phyloP scores from a whole-genome alignment of 73 alveolate genomes.

The Tetrahymena elliotti region DNA sequence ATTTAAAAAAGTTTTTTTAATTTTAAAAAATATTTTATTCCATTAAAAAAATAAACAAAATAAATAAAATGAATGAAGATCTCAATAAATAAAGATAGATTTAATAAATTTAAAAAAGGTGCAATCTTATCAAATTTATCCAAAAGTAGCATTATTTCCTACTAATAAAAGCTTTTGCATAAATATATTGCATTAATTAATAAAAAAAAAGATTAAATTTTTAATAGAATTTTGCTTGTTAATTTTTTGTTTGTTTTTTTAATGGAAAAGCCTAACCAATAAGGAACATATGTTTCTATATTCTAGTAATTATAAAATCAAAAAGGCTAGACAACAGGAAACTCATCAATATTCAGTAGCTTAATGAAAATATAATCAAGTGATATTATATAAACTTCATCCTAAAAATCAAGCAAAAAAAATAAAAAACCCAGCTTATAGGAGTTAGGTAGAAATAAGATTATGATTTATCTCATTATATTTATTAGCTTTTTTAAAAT shows the following conservation, averaged over 20 bases:
- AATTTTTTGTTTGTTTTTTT: too few species aligned
- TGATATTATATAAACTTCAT: background rate
- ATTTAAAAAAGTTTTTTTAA: background rate
- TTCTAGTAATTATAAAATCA: background rate
- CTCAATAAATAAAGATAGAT: background rate
- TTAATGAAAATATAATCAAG: background rate
- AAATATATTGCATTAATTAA: background rate
- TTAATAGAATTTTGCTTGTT: background rate
- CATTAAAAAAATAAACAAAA: too few species aligned
- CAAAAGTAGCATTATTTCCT: background rate
- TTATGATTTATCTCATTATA: background rate
- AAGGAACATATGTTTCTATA: background rate
- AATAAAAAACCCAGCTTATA: background rate
- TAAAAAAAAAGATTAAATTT: background rate
- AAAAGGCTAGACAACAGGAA: background rate
- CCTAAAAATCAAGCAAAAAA: background rate
- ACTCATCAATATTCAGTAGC: background rate
- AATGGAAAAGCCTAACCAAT: background rate
- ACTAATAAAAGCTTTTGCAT: background rate
- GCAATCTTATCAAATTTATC: background rate
- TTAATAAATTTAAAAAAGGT: background rate
- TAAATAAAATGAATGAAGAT: background rate
- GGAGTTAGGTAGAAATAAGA: background rate
- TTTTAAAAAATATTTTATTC: background rate
- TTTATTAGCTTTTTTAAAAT: background rate